Percentiles rank a stretch among this genome's conserved stretches.
These are phyloP conservation scores for Arthroderma uncinatum DNA, from an alignment of 2,329 filamentous ascomycete genomes.

Conservation along the genomic window DNA sequence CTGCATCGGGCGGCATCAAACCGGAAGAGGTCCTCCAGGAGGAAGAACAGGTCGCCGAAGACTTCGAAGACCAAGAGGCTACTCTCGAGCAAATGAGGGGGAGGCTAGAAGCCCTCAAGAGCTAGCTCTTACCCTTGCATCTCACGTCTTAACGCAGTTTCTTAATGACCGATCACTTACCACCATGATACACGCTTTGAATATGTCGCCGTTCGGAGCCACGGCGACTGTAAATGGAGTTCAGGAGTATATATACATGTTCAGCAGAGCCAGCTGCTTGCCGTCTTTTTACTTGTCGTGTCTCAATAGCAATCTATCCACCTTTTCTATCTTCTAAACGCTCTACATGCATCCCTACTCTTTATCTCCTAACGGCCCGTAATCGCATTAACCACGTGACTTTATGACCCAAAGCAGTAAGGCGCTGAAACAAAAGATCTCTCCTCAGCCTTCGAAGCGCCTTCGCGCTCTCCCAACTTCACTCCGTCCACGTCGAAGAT, in stretches of 20 bases:
- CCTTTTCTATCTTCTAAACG: no score
- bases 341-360: no score
- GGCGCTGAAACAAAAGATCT: not conserved
- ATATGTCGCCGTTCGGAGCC: not conserved
- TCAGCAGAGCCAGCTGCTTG: no score
- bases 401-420: not conserved
- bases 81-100: slow-evolving; percentile 93
- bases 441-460: not conserved
- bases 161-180: not conserved
- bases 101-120: slow-evolving; percentile 79
- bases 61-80: slow-evolving; percentile 76
- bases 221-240: not conserved
- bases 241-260: not conserved
- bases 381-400: not conserved
- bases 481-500: not conserved
- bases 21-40: slow-evolving; percentile 24
- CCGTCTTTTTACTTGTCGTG: no score
- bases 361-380: no score
- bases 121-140: slow-evolving; percentile 39
- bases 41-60: slow-evolving; percentile 49
- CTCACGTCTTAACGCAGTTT: not conserved
- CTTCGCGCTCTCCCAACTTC: slow-evolving; percentile 1
- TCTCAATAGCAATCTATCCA: no score
- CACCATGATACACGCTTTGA: not conserved
- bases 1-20: slow-evolving; percentile 47